Evolutionary conservation across 345 rosid species (phyloP).

Genomic region (Erysimum cheiranthoides): DNA sequence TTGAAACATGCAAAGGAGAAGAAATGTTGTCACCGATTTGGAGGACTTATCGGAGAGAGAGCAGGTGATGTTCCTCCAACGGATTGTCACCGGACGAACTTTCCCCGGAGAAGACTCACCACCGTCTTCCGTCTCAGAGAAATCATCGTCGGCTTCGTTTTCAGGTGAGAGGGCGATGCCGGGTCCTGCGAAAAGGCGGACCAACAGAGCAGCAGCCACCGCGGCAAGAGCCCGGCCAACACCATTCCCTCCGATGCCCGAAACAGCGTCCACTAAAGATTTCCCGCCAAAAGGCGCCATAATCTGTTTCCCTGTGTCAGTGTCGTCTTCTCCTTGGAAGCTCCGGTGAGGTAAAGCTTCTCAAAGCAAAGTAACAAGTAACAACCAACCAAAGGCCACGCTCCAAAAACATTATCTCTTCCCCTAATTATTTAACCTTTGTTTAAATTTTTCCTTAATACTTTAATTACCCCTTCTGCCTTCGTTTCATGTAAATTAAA

Average conservation of each 20-base stretch:
- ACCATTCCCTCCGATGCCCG: conserved; percentile 72
- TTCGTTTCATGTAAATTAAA: not conserved
- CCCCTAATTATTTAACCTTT: conserved; percentile 29
- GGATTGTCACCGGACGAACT: conserved; percentile 75
- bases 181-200: conserved; percentile 82
- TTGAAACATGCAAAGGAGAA: conserved; percentile 26
- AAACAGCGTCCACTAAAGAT: conserved; percentile 58
- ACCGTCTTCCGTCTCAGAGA: conserved; percentile 40
- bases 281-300: conserved; percentile 80
- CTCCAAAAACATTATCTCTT: conserved; percentile 40
- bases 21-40: conserved; percentile 62
- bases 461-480: conserved; percentile 2
- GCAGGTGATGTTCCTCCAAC: conserved; percentile 86
- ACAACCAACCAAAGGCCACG: conserved; percentile 23
- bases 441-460: conserved; percentile 15
- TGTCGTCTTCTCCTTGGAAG: conserved; percentile 47
- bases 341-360: conserved; percentile 38
- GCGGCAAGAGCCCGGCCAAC: conserved; percentile 72
- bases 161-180: conserved; percentile 71
- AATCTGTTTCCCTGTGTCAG: not conserved
- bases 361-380: conserved; percentile 13
- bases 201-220: conserved; percentile 74
- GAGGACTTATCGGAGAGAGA: conserved; percentile 79
- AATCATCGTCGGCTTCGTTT: conserved; percentile 50
- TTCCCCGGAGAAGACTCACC: conserved; percentile 57